Evolutionary conservation across 768 basidiomycete genomes (phyloP), one percentile per base, ranked within the genome.

Genomic region (Russula olivacea): DNA sequence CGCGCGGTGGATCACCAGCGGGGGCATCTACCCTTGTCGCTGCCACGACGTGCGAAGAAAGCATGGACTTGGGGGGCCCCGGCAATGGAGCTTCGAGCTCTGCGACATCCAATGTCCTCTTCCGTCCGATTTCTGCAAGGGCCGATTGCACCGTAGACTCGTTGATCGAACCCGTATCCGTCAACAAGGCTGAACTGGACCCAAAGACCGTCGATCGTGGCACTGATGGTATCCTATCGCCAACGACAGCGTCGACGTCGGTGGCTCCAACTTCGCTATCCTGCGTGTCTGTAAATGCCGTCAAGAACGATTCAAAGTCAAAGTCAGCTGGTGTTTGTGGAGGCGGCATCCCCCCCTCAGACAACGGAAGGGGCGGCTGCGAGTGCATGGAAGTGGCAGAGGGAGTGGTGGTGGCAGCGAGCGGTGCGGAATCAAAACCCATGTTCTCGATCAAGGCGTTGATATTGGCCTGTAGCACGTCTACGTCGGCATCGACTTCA

Each of bases 401-500:
- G 7, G 50, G 11, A 23, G 32, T 40, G 48, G 5, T 23, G 23
- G 34, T 52, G 41, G 5, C 28, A 4, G 71, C 69, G 41, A 80
- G 66, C 11, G 74, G 40, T 12, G 53, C 62, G 21, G 85, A 77
- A 70, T 91, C 87, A 53, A 89, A 72, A 8, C 88, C 88, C 51
- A 92, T 79, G 53, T 81, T 81, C 65, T 87, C 79, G 34, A 93
- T 88, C 63, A 94, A 77, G 7, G 82, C 81, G 62, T 89, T 81
- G 48, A 95, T 84, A 63, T 82, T 85, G 14, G 74, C 76, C 64
- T 88, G 83, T 58, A 93, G 74, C 41, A 83, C 81, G 65, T 86
- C 84, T 30, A 93, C 88, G 60, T 90, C 88, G 51, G 80, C 79
- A 62, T 86, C 84, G 50, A 93, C 85, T 64, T 87, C 87, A 30